These are phyloP conservation scores for Silene vulgaris DNA, from an alignment of 179 eudicot genomes.

Conservation along the genomic window DNA sequence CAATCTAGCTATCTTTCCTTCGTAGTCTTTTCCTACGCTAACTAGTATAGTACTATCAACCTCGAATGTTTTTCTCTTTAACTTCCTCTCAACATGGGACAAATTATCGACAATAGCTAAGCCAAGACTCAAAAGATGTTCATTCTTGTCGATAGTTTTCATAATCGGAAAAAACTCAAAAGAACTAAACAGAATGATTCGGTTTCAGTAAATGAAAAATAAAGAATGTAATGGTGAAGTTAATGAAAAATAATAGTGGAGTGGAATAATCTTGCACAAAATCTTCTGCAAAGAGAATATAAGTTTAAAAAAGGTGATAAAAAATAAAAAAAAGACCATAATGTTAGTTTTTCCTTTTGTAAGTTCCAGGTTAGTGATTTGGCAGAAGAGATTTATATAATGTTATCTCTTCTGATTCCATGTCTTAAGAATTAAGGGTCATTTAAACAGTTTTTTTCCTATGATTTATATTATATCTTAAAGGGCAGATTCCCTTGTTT, in stretches of 20 bases:
- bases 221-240: conserved; percentile 22
- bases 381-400: conserved; percentile 13
- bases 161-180: conserved; percentile 18
- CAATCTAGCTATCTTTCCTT: conserved; percentile 45
- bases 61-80: conserved; percentile 34
- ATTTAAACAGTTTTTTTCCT: conserved; percentile 19
- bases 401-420: conserved; percentile 17
- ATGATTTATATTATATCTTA: neutral
- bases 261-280: conserved; percentile 32
- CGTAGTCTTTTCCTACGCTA: conserved; percentile 25
- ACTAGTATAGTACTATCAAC: conserved; percentile 7
- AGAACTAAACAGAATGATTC: conserved; percentile 2
- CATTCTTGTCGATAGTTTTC: conserved; percentile 33
- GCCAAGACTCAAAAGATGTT: conserved; percentile 42
- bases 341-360: neutral
- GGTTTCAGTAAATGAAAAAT: conserved; percentile 12
- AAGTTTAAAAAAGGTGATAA: conserved; percentile 20
- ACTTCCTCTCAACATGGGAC: conserved; percentile 24
- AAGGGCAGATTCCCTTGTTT: conserved; percentile 24
- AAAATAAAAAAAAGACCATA: neutral
- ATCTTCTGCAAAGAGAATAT: conserved; percentile 14
- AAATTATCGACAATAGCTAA: conserved; percentile 36
- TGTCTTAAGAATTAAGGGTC: conserved; percentile 23
- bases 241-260: conserved; percentile 17
- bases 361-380: conserved; percentile 16